Evolutionary conservation across 345 rosid genomes (phyloP), one percentile per base, ranked within the genome.

Genomic region (Tarenaya hassleriana): DNA sequence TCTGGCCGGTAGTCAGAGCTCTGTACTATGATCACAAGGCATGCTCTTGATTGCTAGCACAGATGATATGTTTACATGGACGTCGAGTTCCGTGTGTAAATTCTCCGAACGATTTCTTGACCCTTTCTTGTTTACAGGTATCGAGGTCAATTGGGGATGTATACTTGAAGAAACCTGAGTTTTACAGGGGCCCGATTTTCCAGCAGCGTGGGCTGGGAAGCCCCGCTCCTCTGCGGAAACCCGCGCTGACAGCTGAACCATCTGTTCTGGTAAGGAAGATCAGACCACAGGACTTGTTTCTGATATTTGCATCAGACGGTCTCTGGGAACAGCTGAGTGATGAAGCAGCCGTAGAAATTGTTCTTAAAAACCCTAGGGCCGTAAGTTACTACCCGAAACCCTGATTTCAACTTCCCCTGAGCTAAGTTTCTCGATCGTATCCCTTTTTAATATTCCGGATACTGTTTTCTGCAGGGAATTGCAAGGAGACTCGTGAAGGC

Each of bases 291-390:
- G 98, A 92, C 74, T 59, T 72, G 42, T 92, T 92, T 69, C 72
- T 92, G 52, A 84, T 91, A 62, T 91, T 91, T 79, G 98, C 98
- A 70, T 87, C 96, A 11, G 98, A 91, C 66, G 98, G 98, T 73
- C 94, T 92, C 34, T 92, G 98, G 98, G 98, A 92, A 68, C 96
- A 92, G 58, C 75, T 92, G 70, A 82, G 73, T 21, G 98, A 92
- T 60, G 77, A 87, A 77, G 75, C 76, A 37, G 98, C 94, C 0
- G 92, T 84, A 11, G 86, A 84, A 51, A 88, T 92, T 38, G 98
- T 92, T 43, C 69, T 70, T 38, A 88, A 81, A 55, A 76, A 80
- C 72, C 95, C 96, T 2, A 87, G 95, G 84, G 78, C 72, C 17
- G 98, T 92, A 52, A 84, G 98, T 73, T 37, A 58, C 10, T 31